Conservation (phyloP, 2,329 filamentous ascomycete species). For the Fusarium subglutinans region DNA sequence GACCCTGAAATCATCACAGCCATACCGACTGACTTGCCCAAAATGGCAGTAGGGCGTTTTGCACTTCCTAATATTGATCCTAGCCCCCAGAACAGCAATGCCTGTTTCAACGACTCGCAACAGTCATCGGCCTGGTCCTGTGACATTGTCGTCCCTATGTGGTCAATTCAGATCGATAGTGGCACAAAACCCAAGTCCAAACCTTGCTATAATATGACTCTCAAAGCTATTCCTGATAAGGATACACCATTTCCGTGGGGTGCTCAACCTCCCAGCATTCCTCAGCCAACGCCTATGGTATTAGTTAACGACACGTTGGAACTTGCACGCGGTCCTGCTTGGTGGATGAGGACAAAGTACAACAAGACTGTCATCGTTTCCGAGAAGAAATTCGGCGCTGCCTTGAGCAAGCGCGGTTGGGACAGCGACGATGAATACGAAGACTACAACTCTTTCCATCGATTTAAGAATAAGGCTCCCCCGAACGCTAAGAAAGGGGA, state of each 20-base stretch:
- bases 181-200: constrained; percentile 34
- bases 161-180: constrained; percentile 53
- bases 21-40: constrained; percentile 59
- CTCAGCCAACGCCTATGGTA: constrained; percentile 50
- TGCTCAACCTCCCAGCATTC: constrained; percentile 60
- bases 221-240: constrained; percentile 47
- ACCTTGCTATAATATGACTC: constrained; percentile 53
- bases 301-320: constrained; percentile 65
- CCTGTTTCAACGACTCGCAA: constrained; percentile 65
- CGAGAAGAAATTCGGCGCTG: constrained; percentile 50
- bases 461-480: constrained; percentile 25
- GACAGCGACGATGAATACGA: constrained; percentile 21
- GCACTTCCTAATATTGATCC: constrained; percentile 63
- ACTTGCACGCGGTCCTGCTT: constrained; percentile 61
- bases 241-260: constrained; percentile 59
- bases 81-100: constrained; percentile 56
- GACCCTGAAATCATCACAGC: constrained; percentile 63
- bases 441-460: constrained; percentile 28
- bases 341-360: constrained; percentile 61
- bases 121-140: constrained; percentile 72
- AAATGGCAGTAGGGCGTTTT: constrained; percentile 65
- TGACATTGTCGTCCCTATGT: constrained; percentile 57
- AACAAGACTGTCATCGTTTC: constrained; percentile 66
- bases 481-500: constrained; percentile 56
- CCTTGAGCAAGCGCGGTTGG: constrained; percentile 43